These are phyloP conservation scores for Ascoidea rubescens DNA, from an alignment of 805 yeast species.

Conservation along the genomic window DNA sequence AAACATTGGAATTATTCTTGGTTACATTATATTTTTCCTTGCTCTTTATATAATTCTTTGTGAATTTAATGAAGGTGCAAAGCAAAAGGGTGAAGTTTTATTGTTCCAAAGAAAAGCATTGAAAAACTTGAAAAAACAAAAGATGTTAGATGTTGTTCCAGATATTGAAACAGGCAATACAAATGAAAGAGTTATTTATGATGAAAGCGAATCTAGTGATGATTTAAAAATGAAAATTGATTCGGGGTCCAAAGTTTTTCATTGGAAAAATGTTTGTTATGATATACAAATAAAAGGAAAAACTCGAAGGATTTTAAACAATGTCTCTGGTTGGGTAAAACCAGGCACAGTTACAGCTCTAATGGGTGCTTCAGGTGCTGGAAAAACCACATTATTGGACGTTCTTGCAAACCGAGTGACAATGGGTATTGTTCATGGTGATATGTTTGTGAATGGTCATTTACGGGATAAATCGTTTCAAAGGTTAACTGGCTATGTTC, in stretches of 20 bases:
- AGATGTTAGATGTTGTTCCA: slow-evolving; percentile 13
- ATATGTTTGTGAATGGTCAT: slow-evolving; percentile 57
- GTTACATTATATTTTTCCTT: slow-evolving; percentile 37
- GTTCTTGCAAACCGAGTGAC: slow-evolving; percentile 60
- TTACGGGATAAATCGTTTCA: slow-evolving; percentile 53
- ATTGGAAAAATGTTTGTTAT: slow-evolving; percentile 60
- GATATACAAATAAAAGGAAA: slow-evolving; percentile 49
- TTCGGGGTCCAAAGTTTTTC: slow-evolving; percentile 36
- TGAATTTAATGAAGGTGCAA: slow-evolving; percentile 37
- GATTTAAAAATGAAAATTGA: slow-evolving; percentile 24
- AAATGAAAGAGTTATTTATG: slow-evolving; percentile 8
- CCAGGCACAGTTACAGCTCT: slow-evolving; percentile 75
- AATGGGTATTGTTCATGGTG: slow-evolving; percentile 57
- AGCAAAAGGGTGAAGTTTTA: slow-evolving; percentile 49
- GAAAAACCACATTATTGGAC: slow-evolving; percentile 66
- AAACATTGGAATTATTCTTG: slow-evolving; percentile 44
- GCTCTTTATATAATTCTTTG: slow-evolving; percentile 30
- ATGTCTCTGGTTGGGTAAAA: slow-evolving; percentile 58
- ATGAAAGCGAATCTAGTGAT: slow-evolving; percentile 18
- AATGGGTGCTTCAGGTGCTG: slow-evolving; percentile 85
- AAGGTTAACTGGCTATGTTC: slow-evolving; percentile 68
- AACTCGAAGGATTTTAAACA: slow-evolving; percentile 34
- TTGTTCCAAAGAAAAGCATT: slow-evolving; percentile 33
- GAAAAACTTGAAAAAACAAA: slow-evolving; percentile 22
- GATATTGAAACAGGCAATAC: slow-evolving; percentile 14